Base-by-base conservation (phyloP, 257 asterid genomes). In the Salvia hispanica region DNA sequence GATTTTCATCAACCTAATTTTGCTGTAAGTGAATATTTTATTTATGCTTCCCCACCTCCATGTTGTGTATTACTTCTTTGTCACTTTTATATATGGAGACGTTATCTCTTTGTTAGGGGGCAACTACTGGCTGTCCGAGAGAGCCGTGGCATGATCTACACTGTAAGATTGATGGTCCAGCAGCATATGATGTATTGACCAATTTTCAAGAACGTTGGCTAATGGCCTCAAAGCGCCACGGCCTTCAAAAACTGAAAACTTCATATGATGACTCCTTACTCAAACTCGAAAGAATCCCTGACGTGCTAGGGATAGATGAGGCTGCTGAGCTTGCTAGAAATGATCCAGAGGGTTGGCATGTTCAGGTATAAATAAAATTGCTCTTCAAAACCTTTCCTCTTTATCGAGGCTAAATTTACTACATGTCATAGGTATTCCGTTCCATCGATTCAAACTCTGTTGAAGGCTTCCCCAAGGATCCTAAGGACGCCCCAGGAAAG, bases 121-220 rank as follows among this genome's bases (percentile, higher is more conserved):
- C 96, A 7, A 67, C 77, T 53, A 46, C 66, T 40, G 96, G 89
- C 64, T 82, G 90, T 73, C 96, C 97, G 55, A 81, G 97, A 72
- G 97, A 91, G 76, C 91, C 97, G 14, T 91, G 97, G 97, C 97
- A 91, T 57, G 97, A 91, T 85, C 72, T 91, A 58, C 97, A 91
- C 73, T 66, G 89, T 62, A 85, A 74, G 78, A 82, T 91, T 14
- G 96, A 91, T 68, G 96, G 96, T 66, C 88, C 93, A 39, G 97
- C 95, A 46, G 97, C 97, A 58, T 91, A 91, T 63, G 97, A 91
- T 61, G 84, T 91, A 64, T 78, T 91, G 71, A 80, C 82, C 39
- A 91, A 91, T 78, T 91, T 91, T 39, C 86, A 86, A 77, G 96
- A 91, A 82, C 96, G 97, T 58, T 91, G 97, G 97, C 7, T 53